Base-by-base conservation (phyloP, 192 early-diverging fungal genomes). In the Podila epigama region DNA sequence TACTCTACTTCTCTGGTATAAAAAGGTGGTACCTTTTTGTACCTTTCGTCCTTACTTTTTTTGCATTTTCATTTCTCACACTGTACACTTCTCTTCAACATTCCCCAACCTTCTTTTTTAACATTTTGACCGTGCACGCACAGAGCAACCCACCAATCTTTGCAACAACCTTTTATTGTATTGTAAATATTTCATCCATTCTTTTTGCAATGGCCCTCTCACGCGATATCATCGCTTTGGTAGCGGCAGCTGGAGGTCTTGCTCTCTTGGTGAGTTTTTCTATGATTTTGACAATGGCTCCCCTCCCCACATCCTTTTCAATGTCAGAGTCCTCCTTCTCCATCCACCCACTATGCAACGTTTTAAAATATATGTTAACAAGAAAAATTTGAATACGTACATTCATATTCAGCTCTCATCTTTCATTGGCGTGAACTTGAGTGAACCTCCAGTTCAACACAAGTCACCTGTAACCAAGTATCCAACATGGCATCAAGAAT, bases 401-500 rank as follows among this genome's bases (percentile, higher is more conserved):
- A 16, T 1, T 52, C 22, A 1, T 25, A 15, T 4, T 35, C 64
- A 73, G 70, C 7, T 54, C 20, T 44, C 50, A 13, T 66, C 63
- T 1, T 73, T 66, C 22, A 35, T 66, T 10, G 70, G 70, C 32
- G 70, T 73, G 57, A 58, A 66, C 4, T 0, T 73, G 12, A 15
- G 9, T 35, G 34, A 66, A 33, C 70, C 70, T 9, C 70, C 70
- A 60, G 63, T 58, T 27, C 64, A 75, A 35, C 59, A 67, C 52
- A 67, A 28, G 18, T 67, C 64, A 9, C 71, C 71, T 4, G 28
- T 75, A 25, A 63, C 71, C 7, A 59, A 63, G 20, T 75, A 56
- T 44, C 71, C 71, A 22, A 75, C 71, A n/a, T 75, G 71, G 71
- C 71, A 75, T 28, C 51, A 75, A 20, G 41, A 52, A 10, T 75